Evolutionary conservation across 225 moss, liverwort and hornwort species (phyloP), one percentile per base, ranked within the genome.

Genomic region (Ulota crispa): DNA sequence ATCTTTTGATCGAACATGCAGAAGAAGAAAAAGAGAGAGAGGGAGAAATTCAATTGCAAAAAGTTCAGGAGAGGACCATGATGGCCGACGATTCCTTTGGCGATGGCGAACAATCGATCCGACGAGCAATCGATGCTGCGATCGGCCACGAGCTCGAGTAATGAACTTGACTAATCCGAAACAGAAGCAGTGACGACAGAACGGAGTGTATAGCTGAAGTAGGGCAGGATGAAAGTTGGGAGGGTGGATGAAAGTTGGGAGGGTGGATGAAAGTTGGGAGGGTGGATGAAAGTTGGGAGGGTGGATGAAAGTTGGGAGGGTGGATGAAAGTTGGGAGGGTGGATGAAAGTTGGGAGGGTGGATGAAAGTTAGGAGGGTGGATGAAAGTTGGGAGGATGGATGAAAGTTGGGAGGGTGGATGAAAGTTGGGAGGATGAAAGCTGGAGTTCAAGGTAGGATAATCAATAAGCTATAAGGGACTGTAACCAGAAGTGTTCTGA

Each of bases 71-170:
- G 20, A 20, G 63, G 21, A 72, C 80, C 80, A 80, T 80, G 80
- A 52, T 80, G 47, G 15, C 72, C 4, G 52, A 52, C 9, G 72
- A 34, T 72, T 62, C 50, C 26, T 47, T 50, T 62, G 72, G 34
- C 63, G 61, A 79, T 47, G 79, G 80, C 72, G 80, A 52, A 36
- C 36, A 27, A 72, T 63, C 63, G 27, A 61, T 19, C 70, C 9
- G 66, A 39, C 2, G 60, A 18, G 28, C 18, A 4, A 32, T 50
- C 34, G 61, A 11, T 2, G 30, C 1, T 23, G 11, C 61, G 61
- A 71, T 20, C 34, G 2, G n/a, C 16, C 54, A 55, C 36, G 36
- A 61, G 11, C n/a, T 26, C 12, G 31, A 4, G 8, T 18, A 4
- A 34, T 5, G 21, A 36, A 34, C 27, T 14, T 62, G 71, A 47